phyloP scores from a whole-genome alignment of 108 stramenopile genomes.

The Mediolabrus comicus region DNA sequence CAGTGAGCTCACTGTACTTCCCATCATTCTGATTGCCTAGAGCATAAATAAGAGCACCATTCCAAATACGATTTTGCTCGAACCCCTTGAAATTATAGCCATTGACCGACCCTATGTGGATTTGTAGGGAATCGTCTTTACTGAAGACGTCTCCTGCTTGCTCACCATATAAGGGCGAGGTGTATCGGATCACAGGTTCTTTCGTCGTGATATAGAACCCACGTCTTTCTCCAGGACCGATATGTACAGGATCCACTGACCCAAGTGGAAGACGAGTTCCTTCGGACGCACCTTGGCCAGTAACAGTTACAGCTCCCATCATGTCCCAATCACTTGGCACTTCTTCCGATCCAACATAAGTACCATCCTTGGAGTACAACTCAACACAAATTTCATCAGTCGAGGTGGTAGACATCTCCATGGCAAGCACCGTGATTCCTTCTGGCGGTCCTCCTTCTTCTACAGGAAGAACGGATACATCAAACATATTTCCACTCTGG shows the following conservation, averaged over 20 bases:
- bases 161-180: constrained; percentile 24
- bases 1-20: constrained; percentile 11
- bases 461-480: constrained; percentile 30
- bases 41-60: constrained; percentile 41
- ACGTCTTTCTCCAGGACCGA: constrained; percentile 27
- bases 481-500: constrained; percentile 41
- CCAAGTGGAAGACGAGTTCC: constrained; percentile 28
- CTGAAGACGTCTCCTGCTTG: constrained; percentile 27
- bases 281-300: constrained; percentile 18
- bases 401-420: constrained; percentile 31
- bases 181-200: constrained; percentile 35
- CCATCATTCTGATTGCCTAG: constrained; percentile 24
- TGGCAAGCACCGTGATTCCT: constrained; percentile 28
- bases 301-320: constrained; percentile 19
- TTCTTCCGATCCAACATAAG: constrained; percentile 33
- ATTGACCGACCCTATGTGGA: constrained; percentile 31
- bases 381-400: constrained; percentile 38
- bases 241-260: constrained; percentile 23
- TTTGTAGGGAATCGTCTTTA: constrained; percentile 9
- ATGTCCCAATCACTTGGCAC: constrained; percentile 17
- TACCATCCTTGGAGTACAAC: constrained; percentile 38
- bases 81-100: constrained; percentile 19
- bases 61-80: constrained; percentile 30
- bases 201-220: constrained; percentile 40
- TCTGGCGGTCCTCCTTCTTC: constrained; percentile 35